Evolutionary conservation across 768 basidiomycete genomes (phyloP).

Genomic region (Vararia minispora): DNA sequence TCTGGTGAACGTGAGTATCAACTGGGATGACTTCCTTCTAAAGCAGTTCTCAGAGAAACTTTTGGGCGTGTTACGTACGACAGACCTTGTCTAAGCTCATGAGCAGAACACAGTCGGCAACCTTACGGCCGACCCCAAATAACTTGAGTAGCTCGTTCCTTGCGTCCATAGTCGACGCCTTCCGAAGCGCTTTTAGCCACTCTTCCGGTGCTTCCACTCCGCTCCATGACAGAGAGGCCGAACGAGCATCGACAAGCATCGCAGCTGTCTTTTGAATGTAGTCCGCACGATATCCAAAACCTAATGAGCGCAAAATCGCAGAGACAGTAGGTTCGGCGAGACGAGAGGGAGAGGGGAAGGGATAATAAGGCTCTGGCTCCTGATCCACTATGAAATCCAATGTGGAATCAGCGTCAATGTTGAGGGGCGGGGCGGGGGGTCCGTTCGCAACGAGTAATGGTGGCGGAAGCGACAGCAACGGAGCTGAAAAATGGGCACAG

Average conservation of each 20-base stretch:
- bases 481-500: constrained; percentile 63
- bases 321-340: constrained; percentile 51
- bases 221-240: constrained; percentile 8
- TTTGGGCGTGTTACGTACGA: not conserved
- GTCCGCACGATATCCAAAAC: constrained; percentile 92
- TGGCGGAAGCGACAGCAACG: constrained; percentile 41
- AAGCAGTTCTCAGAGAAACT: not conserved
- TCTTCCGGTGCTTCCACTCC: constrained; percentile 39
- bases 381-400: constrained; percentile 8
- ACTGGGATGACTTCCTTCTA: constrained; percentile 85
- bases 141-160: constrained; percentile 70
- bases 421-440: too few relatives aligned
- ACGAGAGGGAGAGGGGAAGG: constrained; percentile 73
- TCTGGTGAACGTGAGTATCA: constrained; percentile 92
- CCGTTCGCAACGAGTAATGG: constrained; percentile 18
- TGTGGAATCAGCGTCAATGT: too few relatives aligned
- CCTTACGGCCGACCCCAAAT: constrained; percentile 90
- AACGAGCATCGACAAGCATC: constrained; percentile 57
- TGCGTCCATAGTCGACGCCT: constrained; percentile 40
- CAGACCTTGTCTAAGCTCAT: constrained; percentile 87
- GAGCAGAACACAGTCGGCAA: constrained; percentile 87
- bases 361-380: constrained; percentile 40
- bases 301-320: constrained; percentile 59
- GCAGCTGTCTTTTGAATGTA: constrained; percentile 79
- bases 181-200: constrained; percentile 50